Percentiles rank a stretch among this genome's conserved stretches.
Conservation (phyloP, 345 rosid species). For the Leavenworthia alabamica region DNA sequence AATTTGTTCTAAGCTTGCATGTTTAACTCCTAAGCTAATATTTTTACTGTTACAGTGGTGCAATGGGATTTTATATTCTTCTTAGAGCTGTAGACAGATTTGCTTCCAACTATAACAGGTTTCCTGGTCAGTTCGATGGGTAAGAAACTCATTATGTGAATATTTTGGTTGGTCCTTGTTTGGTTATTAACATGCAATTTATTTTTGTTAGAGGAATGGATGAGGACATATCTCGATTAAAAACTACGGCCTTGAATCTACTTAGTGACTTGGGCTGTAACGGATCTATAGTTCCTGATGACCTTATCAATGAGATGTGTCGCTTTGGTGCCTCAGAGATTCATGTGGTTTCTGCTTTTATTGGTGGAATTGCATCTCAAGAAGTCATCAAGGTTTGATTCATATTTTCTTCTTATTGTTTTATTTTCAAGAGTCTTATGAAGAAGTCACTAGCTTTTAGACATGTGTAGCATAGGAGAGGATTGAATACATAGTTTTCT, state of each 20-base stretch:
- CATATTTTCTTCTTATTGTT: conserved; percentile 1
- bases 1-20: not conserved
- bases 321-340: conserved; percentile 96
- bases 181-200: conserved; percentile 1
- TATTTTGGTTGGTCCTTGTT: not conserved
- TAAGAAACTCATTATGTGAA: conserved; percentile 32
- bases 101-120: conserved; percentile 79
- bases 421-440: not conserved
- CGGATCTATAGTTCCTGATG: conserved; percentile 71
- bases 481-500: not conserved
- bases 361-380: conserved; percentile 92
- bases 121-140: conserved; percentile 97
- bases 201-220: conserved; percentile 56
- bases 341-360: conserved; percentile 83
- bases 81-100: conserved; percentile 88
- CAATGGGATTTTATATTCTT: conserved; percentile 76
- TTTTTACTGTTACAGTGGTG: conserved; percentile 41
- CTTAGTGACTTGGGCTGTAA: conserved; percentile 83
- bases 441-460: not conserved
- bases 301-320: conserved; percentile 90
- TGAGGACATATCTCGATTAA: conserved; percentile 80
- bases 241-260: conserved; percentile 58
- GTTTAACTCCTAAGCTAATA: conserved; percentile 14
- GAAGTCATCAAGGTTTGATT: conserved; percentile 80
- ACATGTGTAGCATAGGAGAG: not conserved